Base-by-base conservation (phyloP, 441 rosid genomes). In the Macaranga tanarius region DNA sequence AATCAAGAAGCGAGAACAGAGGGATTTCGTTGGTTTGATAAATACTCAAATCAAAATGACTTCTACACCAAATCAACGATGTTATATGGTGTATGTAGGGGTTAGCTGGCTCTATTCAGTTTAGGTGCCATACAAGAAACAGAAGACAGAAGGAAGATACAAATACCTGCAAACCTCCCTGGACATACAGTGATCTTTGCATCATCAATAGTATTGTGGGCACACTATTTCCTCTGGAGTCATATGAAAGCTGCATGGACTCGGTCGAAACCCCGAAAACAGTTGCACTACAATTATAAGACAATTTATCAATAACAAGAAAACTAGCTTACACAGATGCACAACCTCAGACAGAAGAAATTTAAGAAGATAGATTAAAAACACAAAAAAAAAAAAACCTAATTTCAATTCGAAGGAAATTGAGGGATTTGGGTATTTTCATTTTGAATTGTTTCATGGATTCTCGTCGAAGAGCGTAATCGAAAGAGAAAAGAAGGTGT, bases 211-310 rank as follows among this genome's bases (percentile, higher is more conserved):
- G 89, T 70, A 93, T 90, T 31, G 89, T 86, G 45, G 96, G 98
- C 77, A 93, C 93, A 66, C 89, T 88, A 51, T 91, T 90, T 31
- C 98, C 94, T 78, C 97, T 84, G 48, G 90, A 81, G 74, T 93
- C 97, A 62, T 79, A 91, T 42, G 98, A 90, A 51, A 91, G 79
- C 75, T 93, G 98, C 98, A 93, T 90, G 38, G 97, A 90, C 73
- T 90, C 96, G 0, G 97, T 86, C 42, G 97, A 91, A 71, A 93
- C 98, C 55, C 98, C 98, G 70, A 93, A 93, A 66, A 92, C 97
- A 83, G 88, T 89, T 44, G 91, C 84, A 82, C 97, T 93, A 34
- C 81, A 69, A 47, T 80, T 56, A 51, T 73, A 75, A 63, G 50
- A 69, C 11, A 31, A 26, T 23, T 55, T n/a, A 56, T 62, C 52